Evolutionary conservation across 768 basidiomycete species (phyloP), one percentile per base, ranked within the genome.

Genomic region (Mycena polygramma): DNA sequence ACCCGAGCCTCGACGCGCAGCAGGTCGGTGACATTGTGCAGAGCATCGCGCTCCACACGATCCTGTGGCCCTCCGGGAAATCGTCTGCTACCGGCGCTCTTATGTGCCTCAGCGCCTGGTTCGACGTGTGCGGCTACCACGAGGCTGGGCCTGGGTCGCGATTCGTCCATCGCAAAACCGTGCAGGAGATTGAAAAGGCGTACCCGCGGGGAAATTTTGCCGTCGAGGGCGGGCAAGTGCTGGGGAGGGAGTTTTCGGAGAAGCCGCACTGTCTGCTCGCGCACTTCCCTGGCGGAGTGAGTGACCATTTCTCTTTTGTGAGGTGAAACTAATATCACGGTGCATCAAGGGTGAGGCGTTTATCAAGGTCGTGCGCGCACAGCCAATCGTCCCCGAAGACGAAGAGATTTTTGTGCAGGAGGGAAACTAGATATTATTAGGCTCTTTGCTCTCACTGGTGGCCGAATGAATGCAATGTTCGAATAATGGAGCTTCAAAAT

Each of bases 101-200:
- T 45, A 62, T 72, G 57, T 60, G 66, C n/a, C 30, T 75, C 5
- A 53, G 64, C 19, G 71, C 73, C 10, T 63, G 59, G 20, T 70
- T 74, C 49, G 75, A 75, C 62, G 26, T 75, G 2, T 55, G 66
- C 41, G 74, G 75, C 11, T 74, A 74, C 43, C 60, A 69, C 39
- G 69, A 37, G 11, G 49, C 20, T 0, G 69, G 69, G 11, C 69
- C 73, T 22, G 68, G 69, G 19, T 59, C 69, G 41, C 36, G 69
- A 62, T 43, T 46, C 26, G 22, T 76, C 20, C 26, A 69, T 61
- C 60, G 63, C 22, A 57, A 69, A 45, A 73, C 73, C 26, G 72
- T 74, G 37, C 57, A 69, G 53, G 75, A 76, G 61, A 69, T 76
- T 15, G 73, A 76, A 62, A 57, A 68, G 53, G 68, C 58, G n/a